Conservation (phyloP, 176 grass and related monocot species). For the Avena atlantica region DNA sequence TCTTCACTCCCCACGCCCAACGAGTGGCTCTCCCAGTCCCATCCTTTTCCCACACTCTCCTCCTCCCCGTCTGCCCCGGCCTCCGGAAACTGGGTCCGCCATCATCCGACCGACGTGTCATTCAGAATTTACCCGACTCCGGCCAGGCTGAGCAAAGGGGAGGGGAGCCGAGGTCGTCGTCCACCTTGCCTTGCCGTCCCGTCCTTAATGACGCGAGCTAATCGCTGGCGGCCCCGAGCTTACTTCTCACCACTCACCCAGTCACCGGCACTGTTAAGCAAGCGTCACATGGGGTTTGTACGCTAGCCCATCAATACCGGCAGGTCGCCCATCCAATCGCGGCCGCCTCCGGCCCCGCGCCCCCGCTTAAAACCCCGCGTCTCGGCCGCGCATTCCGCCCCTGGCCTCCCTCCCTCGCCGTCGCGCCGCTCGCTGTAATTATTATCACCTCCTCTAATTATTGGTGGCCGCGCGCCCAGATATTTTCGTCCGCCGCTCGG, state of each 20-base stretch:
- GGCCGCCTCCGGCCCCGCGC: conserved; percentile 15
- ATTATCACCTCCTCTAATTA: not conserved
- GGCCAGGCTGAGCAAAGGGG: too few relatives aligned
- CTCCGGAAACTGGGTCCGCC: too few relatives aligned
- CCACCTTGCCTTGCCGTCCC: not conserved
- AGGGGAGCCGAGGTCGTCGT: conserved; percentile 25
- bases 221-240: conserved; percentile 19
- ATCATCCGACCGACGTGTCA: too few relatives aligned
- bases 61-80: too few relatives aligned
- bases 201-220: conserved; percentile 10
- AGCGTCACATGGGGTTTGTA: conserved; percentile 41
- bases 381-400: conserved; percentile 11
- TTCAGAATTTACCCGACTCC: too few relatives aligned
- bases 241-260: not conserved
- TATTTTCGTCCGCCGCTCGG: not conserved
- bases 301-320: conserved; percentile 52
- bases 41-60: too few relatives aligned
- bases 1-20: conserved; percentile 36
- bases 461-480: not conserved
- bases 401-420: not conserved
- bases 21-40: conserved; percentile 36
- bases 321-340: conserved; percentile 56
- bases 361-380: conserved; percentile 49
- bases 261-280: conserved; percentile 4
- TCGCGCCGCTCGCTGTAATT: not conserved